Evolutionary conservation across 2,329 filamentous ascomycete species (phyloP), one percentile per base, ranked within the genome.

Genomic region (Ilyonectria robusta): DNA sequence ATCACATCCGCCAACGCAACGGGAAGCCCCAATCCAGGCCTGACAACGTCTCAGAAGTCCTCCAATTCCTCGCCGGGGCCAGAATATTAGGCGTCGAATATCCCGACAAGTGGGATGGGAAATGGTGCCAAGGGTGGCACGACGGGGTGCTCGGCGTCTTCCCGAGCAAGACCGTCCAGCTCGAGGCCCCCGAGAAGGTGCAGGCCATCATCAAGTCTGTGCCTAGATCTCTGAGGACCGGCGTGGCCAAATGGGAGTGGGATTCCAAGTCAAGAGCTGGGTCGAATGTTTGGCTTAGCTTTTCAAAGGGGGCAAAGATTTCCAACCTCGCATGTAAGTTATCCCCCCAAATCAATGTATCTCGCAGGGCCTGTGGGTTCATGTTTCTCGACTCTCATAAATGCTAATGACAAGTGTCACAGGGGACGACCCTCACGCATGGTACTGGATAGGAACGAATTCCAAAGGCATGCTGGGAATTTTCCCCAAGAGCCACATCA

Each of bases 251-350:
- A 33, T 80, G 78, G 78, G 79, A 78, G 56, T 80, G 75, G 71
- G 74, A 76, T 9, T 66, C 71, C 7, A 77, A 74, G 61, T 66
- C 53, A 5, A 58, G 55, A 10, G 56, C 59, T 10, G 47, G 10
- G 37, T 13, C 51, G 5, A 42, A 51, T 1, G 67, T 69, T 2
- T 75, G 73, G 73, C 19, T 75, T 15, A 48, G 59, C 17, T 70
- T 87, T 67, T 83, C 83, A 5, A 84, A 84, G 33, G 84, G 82
- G 17, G 84, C 86, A 64, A 85, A 83, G 5, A 86, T 85, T n/a
- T 84, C 80, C 59, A 89, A 84, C 81, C 89, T 74, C 15, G 68
- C 67, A 3, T 75, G 73, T 75, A 31, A 70, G 71, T 69, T 31
- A 40, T 40, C 10, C 37, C 37, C 37, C 11, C 37, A 40, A 3